A percentile compares a stretch with the other conserved stretches of the same genome.
Conservation (phyloP, 257 asterid genomes). For the Primulina huaijiensis region DNA sequence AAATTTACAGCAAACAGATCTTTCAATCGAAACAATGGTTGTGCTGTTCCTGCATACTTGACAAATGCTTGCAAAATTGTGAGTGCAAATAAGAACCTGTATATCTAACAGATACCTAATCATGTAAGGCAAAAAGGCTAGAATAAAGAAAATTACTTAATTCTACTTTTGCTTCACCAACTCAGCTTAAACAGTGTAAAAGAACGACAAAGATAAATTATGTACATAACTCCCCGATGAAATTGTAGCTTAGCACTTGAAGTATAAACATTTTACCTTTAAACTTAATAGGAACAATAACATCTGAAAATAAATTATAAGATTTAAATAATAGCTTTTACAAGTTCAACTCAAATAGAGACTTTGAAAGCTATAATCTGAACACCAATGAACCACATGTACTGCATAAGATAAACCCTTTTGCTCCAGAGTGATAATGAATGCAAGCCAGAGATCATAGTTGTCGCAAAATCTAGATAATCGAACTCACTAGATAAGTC, state of each 20-base stretch:
- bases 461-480: conserved; percentile 16
- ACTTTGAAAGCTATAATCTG: not conserved
- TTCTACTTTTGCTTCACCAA: not conserved
- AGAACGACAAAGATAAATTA: conserved; percentile 18
- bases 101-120: conserved; percentile 3
- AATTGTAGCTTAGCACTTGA: conserved; percentile 18
- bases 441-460: conserved; percentile 13
- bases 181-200: conserved; percentile 11
- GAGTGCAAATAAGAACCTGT: conserved; percentile 9
- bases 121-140: conserved; percentile 9
- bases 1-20: conserved; percentile 7
- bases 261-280: not conserved
- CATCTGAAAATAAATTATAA: not conserved
- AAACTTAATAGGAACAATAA: not conserved
- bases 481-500: conserved; percentile 82
- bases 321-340: not conserved
- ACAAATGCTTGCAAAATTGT: conserved; percentile 16
- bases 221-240: not conserved
- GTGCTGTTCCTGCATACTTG: not conserved
- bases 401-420: conserved; percentile 7
- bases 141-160: not conserved
- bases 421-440: conserved; percentile 8
- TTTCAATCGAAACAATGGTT: conserved; percentile 14
- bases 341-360: conserved; percentile 11
- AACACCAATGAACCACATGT: conserved; percentile 17